phyloP scores from a whole-genome alignment of 148 eudicot genomes.

The Chenopodium album region DNA sequence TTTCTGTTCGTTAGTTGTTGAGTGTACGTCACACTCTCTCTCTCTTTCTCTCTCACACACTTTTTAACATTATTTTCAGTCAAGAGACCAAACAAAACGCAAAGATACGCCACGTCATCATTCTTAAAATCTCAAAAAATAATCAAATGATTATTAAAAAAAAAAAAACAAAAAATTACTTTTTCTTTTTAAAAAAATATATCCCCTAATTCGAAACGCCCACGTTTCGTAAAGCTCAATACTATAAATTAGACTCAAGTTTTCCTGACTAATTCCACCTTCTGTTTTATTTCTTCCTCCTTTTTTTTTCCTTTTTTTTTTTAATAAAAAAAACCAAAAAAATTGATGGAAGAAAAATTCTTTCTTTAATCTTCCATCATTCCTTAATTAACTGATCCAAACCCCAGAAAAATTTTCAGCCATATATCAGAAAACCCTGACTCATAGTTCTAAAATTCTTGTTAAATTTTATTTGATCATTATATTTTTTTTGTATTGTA shows the following conservation, averaged over 20 bases:
- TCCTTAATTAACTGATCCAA: neutral
- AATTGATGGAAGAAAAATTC: constrained; percentile 2
- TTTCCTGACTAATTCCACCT: neutral
- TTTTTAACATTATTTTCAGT: neutral
- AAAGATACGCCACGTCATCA: constrained; percentile 17
- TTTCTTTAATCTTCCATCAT: neutral
- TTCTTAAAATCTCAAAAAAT: neutral
- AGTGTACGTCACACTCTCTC: neutral
- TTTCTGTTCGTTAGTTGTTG: no score
- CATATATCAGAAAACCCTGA: neutral
- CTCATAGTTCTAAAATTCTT: neutral
- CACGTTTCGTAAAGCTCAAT: neutral
- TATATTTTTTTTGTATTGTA: no score
- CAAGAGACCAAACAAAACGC: neutral
- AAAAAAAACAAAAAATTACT: neutral
- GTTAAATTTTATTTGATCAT: no score
- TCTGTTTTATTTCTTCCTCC: neutral
- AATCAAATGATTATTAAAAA: no score
- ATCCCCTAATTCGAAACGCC: neutral
- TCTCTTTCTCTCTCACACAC: neutral
- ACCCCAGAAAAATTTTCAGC: neutral
- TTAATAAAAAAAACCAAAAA: neutral
- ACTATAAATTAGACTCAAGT: neutral
- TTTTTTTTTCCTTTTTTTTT: neutral
- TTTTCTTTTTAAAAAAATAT: no score